Evolutionary conservation across 345 rosid species (phyloP), one percentile per base, ranked within the genome.

Genomic region (Lepidium aucheri): DNA sequence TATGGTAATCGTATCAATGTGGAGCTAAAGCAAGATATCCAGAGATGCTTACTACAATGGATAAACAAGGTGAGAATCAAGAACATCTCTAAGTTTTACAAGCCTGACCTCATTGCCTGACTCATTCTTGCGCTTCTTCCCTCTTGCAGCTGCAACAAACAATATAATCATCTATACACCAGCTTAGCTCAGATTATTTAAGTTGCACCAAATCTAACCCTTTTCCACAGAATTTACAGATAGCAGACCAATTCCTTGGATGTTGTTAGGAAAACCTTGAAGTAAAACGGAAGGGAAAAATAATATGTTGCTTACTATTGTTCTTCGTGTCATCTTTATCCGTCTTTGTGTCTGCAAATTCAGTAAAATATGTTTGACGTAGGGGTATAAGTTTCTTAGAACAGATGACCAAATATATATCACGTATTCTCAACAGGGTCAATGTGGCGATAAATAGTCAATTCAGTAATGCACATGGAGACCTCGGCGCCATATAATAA

Each of bases 61-160:
- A 56, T 49, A 34, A 28, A 36, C 3, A 53, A 3, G 26, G 15
- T 40, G 12, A 38, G 8, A 69, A 63, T 36, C 39, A 35, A 55
- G 60, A 8, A 45, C 6, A 62, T 40, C 1, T 42, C 64, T 42
- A 26, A 66, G 60, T 46, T 14, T 34, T 18, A 63, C 61, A 76
- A 77, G 73, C 70, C 84, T 57, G 26, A 94, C 99, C 99, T 94
- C 97, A 73, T 75, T 65, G 28, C 84, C 82, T 14, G 92, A 78
- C 46, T 94, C 96, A 60, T 63, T 73, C 84, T 90, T 94, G 68
- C 96, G 88, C 85, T 86, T 94, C 86, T 84, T 90, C 68, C 89
- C 95, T 76, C 81, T 88, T 12, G 82, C 52, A 63, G 60, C 96
- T 90, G 89, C 83, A 83, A 76, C 44, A 70, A 63, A 70, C 43